These are phyloP conservation scores for Ascocoryne sarcoides DNA, from an alignment of 2,329 filamentous ascomycete genomes.

Conservation along the genomic window DNA sequence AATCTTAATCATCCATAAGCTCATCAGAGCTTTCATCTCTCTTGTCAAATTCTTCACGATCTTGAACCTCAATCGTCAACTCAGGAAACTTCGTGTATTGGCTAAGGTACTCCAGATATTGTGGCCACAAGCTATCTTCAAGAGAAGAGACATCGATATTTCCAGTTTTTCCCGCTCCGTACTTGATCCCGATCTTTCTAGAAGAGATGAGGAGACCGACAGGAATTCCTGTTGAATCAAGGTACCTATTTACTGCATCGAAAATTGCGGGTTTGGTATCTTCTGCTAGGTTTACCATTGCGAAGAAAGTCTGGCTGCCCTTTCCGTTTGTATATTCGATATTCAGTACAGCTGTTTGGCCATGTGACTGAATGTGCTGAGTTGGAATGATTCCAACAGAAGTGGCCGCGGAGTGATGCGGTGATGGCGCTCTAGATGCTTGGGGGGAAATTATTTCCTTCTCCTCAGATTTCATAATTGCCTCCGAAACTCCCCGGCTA, in stretches of 20 bases:
- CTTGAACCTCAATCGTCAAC: slow-evolving; percentile 12
- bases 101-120: slow-evolving; percentile 13
- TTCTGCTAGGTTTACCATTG: slow-evolving; percentile 5
- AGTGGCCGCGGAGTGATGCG: background rate
- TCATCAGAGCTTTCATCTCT: no score
- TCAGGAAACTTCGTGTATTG: slow-evolving; percentile 14
- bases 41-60: no score
- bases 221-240: no score
- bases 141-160: slow-evolving; percentile 11
- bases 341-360: background rate
- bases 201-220: no score
- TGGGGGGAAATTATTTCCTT: background rate
- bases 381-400: background rate
- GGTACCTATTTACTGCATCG: slow-evolving; percentile 7
- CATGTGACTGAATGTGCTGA: background rate
- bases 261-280: slow-evolving; percentile 7
- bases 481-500: no score
- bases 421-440: background rate
- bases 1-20: no score
- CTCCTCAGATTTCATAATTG: no score
- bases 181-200: slow-evolving; percentile 8
- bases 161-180: slow-evolving; percentile 12
- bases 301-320: slow-evolving; percentile 1
- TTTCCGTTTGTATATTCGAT: background rate
- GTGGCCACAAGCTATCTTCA: slow-evolving; percentile 11